These are phyloP conservation scores for Diplodia corticola DNA, from an alignment of 2,329 filamentous ascomycete genomes.

Conservation along the genomic window DNA sequence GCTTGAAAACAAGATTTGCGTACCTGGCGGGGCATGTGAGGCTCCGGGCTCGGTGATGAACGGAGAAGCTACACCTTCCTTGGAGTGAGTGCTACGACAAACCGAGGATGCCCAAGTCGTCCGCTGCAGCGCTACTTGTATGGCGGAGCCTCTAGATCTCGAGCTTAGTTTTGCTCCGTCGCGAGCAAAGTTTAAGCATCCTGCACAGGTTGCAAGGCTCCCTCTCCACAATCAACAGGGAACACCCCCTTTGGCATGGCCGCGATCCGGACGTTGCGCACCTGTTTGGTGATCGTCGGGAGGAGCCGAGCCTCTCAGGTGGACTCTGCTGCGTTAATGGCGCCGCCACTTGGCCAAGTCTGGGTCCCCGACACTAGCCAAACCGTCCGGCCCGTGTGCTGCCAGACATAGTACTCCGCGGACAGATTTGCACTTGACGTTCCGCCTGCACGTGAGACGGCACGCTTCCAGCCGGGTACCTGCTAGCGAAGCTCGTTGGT, in stretches of 20 bases:
- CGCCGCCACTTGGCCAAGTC: background rate
- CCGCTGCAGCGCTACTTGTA: background rate
- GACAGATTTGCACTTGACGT: background rate
- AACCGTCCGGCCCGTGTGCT: background rate
- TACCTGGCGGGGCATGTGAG: background rate
- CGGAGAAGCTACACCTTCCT: background rate
- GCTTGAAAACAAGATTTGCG: background rate
- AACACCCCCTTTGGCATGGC: background rate
- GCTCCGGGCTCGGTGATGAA: background rate
- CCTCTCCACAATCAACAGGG: background rate
- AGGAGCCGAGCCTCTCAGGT: background rate
- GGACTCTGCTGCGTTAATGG: background rate
- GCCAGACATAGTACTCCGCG: background rate
- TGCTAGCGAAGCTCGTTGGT: background rate
- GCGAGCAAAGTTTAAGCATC: background rate
- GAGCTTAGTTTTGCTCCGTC: background rate
- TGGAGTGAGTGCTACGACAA: background rate
- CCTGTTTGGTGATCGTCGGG: background rate
- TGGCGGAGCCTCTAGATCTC: background rate
- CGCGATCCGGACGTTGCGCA: background rate
- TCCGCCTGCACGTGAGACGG: background rate
- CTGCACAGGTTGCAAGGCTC: background rate
- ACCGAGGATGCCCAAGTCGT: background rate
- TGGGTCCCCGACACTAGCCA: slow-evolving; percentile 6
- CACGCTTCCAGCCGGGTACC: background rate